These are phyloP conservation scores for Phytopythium kandeliae DNA, from an alignment of 352 stramenopile species.

Conservation along the genomic window DNA sequence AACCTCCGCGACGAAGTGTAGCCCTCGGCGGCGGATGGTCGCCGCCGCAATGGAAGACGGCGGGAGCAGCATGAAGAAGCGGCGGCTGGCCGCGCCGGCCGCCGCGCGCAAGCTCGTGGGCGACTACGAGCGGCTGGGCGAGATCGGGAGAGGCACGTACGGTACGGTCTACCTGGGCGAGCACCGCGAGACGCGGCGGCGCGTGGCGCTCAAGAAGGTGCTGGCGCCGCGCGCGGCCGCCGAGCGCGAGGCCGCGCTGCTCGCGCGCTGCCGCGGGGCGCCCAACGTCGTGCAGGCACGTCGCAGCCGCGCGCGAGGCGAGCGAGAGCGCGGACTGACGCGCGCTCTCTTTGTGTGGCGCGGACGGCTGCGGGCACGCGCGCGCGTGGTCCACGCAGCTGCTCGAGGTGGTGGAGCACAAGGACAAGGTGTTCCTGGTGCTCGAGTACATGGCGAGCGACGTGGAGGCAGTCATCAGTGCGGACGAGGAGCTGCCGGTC, in stretches of 20 bases:
- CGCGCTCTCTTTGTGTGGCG: neutral
- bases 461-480: conserved; percentile 48
- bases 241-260: conserved; percentile 41
- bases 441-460: conserved; percentile 81
- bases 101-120: conserved; percentile 41
- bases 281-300: conserved; percentile 55
- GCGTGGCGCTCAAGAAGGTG: conserved; percentile 80
- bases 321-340: no score
- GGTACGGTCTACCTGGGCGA: conserved; percentile 67
- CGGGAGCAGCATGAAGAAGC: conserved; percentile 3
- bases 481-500: conserved; percentile 26
- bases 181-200: conserved; percentile 23
- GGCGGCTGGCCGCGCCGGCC: conserved; percentile 1
- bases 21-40: no score
- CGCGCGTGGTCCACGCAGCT: conserved; percentile 23
- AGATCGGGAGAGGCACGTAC: conserved; percentile 81
- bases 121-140: conserved; percentile 58
- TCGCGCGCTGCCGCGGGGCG: conserved; percentile 38
- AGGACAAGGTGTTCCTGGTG: conserved; percentile 67
- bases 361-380: neutral
- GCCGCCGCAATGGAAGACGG: no score
- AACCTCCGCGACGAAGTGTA: neutral
- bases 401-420: conserved; percentile 44
- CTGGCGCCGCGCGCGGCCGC: conserved; percentile 28
- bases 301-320: no score